phyloP scores from a whole-genome alignment of 306 rosid species.

The Calophaca sinica region DNA sequence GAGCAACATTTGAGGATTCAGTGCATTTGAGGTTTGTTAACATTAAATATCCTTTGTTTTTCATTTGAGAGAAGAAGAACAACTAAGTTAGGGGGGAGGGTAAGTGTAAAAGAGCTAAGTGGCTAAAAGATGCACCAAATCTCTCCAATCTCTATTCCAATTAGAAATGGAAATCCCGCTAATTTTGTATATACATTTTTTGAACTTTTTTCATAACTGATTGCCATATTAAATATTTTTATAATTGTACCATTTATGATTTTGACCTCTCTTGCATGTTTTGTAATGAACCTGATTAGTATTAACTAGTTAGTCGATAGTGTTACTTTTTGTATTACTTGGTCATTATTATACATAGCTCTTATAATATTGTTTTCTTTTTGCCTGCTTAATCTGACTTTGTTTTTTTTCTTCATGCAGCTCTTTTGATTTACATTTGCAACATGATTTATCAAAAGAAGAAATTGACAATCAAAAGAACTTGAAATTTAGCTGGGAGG shows the following conservation, averaged over 20 bases:
- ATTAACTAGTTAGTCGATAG: constrained; percentile 3
- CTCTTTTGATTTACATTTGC: constrained; percentile 69
- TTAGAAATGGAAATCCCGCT: too few species aligned
- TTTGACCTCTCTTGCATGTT: constrained; percentile 15
- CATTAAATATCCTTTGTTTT: constrained; percentile 16
- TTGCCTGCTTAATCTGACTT: constrained; percentile 26
- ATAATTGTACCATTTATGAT: not conserved
- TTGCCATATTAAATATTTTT: not conserved
- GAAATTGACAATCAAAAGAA: constrained; percentile 65
- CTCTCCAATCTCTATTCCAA: constrained; percentile 19
- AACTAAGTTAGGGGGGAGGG: not conserved
- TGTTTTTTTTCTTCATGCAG: constrained; percentile 52
- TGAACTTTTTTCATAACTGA: too few species aligned
- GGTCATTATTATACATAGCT: constrained; percentile 15
- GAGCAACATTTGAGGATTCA: constrained; percentile 48
- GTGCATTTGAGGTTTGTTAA: constrained; percentile 61
- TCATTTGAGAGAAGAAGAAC: constrained; percentile 19
- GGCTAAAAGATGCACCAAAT: constrained; percentile 8
- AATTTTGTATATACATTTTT: too few species aligned
- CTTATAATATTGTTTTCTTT: not conserved
- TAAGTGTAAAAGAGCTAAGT: not conserved
- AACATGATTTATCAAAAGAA: constrained; percentile 66
- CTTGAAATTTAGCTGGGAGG: constrained; percentile 74
- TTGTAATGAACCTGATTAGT: not conserved
- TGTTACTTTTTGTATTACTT: constrained; percentile 14